Evolutionary conservation across 2,329 filamentous ascomycete genomes (phyloP).

Genomic region (Cucurbitaria berberidis): DNA sequence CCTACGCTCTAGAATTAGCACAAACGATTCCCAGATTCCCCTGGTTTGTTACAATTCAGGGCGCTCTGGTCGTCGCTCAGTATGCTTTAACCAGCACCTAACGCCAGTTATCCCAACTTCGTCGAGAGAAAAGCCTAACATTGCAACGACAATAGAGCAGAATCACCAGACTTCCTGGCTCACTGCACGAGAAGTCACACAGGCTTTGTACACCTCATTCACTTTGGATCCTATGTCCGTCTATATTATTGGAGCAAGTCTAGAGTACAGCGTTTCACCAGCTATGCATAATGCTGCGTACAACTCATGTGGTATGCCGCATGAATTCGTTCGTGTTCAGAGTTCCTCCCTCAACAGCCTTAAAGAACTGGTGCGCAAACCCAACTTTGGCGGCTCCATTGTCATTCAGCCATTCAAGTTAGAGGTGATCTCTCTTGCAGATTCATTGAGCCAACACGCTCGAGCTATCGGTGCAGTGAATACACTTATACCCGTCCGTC

Average conservation of each 20-base stretch:
- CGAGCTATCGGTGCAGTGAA: slow-evolving; percentile 78
- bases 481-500: slow-evolving; percentile 73
- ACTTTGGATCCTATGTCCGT: slow-evolving; percentile 73
- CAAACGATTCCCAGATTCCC: slow-evolving; percentile 56
- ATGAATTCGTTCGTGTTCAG: slow-evolving; percentile 70
- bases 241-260: slow-evolving; percentile 75
- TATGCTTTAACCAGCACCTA: slow-evolving; percentile 69
- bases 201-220: slow-evolving; percentile 70
- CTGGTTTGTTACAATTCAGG: slow-evolving; percentile 71
- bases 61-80: slow-evolving; percentile 66
- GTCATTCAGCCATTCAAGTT: slow-evolving; percentile 77
- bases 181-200: slow-evolving; percentile 68
- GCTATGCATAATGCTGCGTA: slow-evolving; percentile 79
- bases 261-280: slow-evolving; percentile 75
- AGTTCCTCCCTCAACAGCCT: slow-evolving; percentile 67
- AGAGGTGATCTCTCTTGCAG: slow-evolving; percentile 68
- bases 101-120: slow-evolving; percentile 64
- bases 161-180: slow-evolving; percentile 57
- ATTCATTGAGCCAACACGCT: slow-evolving; percentile 73
- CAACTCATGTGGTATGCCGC: slow-evolving; percentile 69
- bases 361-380: slow-evolving; percentile 67
- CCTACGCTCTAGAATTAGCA: slow-evolving; percentile 59
- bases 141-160: slow-evolving; percentile 46
- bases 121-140: slow-evolving; percentile 42
- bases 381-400: slow-evolving; percentile 73